Evolutionary conservation across 2,329 filamentous ascomycete species (phyloP), one percentile per base, ranked within the genome.

Genomic region (Talaromyces amestolkiae): DNA sequence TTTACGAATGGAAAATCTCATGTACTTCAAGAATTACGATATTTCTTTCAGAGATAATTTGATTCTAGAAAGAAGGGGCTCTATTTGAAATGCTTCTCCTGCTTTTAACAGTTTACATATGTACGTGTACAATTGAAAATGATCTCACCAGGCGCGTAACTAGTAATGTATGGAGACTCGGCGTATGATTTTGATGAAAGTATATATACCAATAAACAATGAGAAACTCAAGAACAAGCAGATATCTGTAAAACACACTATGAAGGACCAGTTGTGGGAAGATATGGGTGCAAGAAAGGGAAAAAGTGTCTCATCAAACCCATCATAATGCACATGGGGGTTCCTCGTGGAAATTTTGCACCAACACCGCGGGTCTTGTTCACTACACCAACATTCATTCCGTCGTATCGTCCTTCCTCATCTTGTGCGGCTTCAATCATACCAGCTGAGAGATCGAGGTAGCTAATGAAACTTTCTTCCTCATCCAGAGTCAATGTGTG

Each of bases 361-460:
- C 65, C 67, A 1, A 72, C 72, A 11, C 9, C 33, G 8, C 53
- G 27, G 66, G 67, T 63, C 19, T n/a, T 63, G 19, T 78, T 78
- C 1, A 70, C 63, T 1, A 74, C 70, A 35, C 70, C 64, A 3
- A 73, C 70, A 63, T 68, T 70, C 60, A 61, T 68, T 67, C 66
- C 66, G 37, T 70, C 68, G 49, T 67, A 74, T 2, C 62, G 56
- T 2, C 72, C 73, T 2, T 75, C 70, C 10, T 67, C 64, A 58
- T 77, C 76, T 37, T 80, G 74, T 0, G 77, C 80, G 4, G 77
- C 78, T 70, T 85, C 81, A n/a, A 84, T 73, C 83, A 85, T 85
- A 1, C 70, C 82, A 1, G 78, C 81, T 1, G 81, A 76, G n/a
- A 84, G 69, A 68, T 84, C 82, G 3, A 79, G 47, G 59, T 80